Evolutionary conservation across 163 green algal genomes (phyloP).

Genomic region (Chlorella variabilis): DNA sequence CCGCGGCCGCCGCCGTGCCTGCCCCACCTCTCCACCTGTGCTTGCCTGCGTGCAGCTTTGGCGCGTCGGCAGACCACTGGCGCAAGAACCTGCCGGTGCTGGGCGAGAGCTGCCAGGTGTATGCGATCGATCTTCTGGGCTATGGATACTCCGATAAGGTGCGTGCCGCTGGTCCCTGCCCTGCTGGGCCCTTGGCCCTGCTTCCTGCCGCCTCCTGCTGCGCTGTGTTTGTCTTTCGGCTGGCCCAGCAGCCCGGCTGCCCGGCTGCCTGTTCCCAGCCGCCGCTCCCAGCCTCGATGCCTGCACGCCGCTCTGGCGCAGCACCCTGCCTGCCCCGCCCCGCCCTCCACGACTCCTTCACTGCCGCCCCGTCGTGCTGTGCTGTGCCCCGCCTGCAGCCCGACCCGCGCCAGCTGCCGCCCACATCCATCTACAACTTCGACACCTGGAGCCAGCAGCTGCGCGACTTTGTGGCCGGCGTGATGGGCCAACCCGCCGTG

Average conservation of each 20-base stretch:
- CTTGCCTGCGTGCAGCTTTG: conserved; percentile 83
- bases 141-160: conserved; percentile 94
- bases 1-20: neutral
- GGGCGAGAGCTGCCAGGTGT: conserved; percentile 59
- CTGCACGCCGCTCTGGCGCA: too few species aligned
- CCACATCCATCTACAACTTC: conserved; percentile 93
- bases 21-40: neutral
- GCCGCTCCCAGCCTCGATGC: too few species aligned
- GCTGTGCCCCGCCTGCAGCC: neutral
- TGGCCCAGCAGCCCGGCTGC: conserved; percentile 68
- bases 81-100: conserved; percentile 62
- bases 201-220: too few species aligned
- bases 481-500: conserved; percentile 65
- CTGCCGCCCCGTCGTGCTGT: too few species aligned
- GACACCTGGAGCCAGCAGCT: conserved; percentile 76
- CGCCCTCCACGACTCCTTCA: too few species aligned
- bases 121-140: conserved; percentile 93
- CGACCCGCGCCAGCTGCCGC: conserved; percentile 1
- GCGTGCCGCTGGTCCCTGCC: too few species aligned
- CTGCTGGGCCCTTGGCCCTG: too few species aligned
- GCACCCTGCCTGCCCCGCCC: too few species aligned
- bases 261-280: conserved; percentile 27
- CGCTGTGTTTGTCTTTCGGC: too few species aligned
- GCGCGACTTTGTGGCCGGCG: conserved; percentile 67
- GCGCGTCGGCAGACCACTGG: conserved; percentile 81